Evolutionary conservation across 2,329 filamentous ascomycete genomes (phyloP), one percentile per base, ranked within the genome.

Genomic region (Diaporthe sp.): DNA sequence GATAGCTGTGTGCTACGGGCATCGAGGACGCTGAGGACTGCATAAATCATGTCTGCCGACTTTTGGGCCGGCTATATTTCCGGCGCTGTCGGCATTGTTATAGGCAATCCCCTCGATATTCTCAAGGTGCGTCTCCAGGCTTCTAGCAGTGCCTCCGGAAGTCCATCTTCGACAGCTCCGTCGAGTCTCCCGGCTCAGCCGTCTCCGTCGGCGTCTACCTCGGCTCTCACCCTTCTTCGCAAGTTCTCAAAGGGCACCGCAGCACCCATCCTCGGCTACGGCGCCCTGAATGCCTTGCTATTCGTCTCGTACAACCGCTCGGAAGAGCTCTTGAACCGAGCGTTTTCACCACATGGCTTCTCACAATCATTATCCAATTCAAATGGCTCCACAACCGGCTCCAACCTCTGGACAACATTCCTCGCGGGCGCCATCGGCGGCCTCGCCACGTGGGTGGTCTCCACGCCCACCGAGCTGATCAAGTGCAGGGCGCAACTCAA

Each of bases 61-160:
- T 98, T 98, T 84, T 98, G 94, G 94, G 94, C 96, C 75, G 95
- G 96, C 81, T 98, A 98, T 84, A 86, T 97, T 77, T 96, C 94
- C 81, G 96, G 96, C 72, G 95, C 94, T 74, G 88, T 93, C 67
- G 94, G 95, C 61, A 98, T 98, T 80, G 86, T 98, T 65, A 93
- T 98, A 76, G 95, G 96, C 77, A 98, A 98, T 80, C 95, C 95
- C 4, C 88, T 98, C 10, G 84, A 85, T 73, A 80, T 85, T 7
- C 83, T 95, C 80, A 96, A 96, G 84, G 94, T 95, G 72, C 93
- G 93, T 55, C 87, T 97, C 3, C 96, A 98, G 88, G 93, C 94
- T 49, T 88, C 89, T 1, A n/a, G 73, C 37, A 59, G 12, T 13
- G 28, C n/a, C 15, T 22, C 39, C 2, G 31, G 78, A 81, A 42